Base-by-base conservation (phyloP, 2,329 filamentous ascomycete species). In the Macrophomina tecta region DNA sequence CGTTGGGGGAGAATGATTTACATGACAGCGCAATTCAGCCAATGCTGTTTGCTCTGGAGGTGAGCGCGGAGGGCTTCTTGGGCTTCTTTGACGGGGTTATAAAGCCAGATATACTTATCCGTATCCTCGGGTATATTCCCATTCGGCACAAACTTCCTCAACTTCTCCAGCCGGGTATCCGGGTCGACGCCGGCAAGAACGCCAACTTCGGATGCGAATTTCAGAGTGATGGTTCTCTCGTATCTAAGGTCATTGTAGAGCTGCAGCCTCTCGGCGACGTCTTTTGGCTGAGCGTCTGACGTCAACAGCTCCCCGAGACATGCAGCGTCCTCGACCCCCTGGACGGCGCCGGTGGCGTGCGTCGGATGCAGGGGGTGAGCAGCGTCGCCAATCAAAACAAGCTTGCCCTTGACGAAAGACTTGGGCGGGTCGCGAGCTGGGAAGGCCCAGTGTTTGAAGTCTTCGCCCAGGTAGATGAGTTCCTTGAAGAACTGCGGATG, bases 261-360 rank as follows among this genome's bases (percentile, higher is more conserved):
- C 5, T 45, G 16, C 46, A 70, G 53, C n/a, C 63, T 60, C 38
- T 66, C 28, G 12, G 48, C 14, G n/a, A 70, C 63, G 5, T 68
- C 38, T 28, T 36, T 58, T 8, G 52, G 34, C 5, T 12, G 40
- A 2, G 64, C 60, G 28, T 70, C 65, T 16, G 61, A 56, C 34
- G 65, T 58, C 14, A 70, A 65, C 5, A 70, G 56, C 4, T 66
- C 58, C 34, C 65, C 69, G 7, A 70, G 63, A 9, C 67, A 58
- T 36, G 65, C 69, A 5, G 67, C 69, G n/a, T 70, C 69, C 40
- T 70, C 69, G 11, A 69, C 48, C 14, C 67, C 69, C 62, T 70
- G 69, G 7, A 68, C 69, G 5, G 65, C 69, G 12, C 69, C 69
- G 32, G 38, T 66, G 3, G 45, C 55, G 42, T 46, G 61, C n/a